A percentile compares a stretch with the other conserved stretches of the same genome.
Evolutionary conservation across 2,329 filamentous ascomycete species (phyloP).

Genomic region (Blastomyces gilchristii): DNA sequence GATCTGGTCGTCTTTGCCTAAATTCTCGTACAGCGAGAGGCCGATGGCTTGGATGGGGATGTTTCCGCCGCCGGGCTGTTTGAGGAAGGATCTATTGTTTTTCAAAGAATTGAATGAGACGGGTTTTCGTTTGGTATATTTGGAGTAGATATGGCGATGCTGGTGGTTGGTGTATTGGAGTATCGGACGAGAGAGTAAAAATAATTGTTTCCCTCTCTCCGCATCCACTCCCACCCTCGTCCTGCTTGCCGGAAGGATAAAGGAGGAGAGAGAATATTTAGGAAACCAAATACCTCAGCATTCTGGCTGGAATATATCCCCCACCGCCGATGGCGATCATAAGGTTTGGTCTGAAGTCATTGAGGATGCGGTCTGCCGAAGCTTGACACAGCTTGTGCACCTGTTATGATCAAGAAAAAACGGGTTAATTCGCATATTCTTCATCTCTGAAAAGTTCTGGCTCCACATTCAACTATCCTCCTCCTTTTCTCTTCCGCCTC

Average conservation of each 20-base stretch:
- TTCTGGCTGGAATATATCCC: conserved; percentile 92
- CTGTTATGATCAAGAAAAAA: conserved; percentile 38
- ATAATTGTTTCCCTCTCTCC: not conserved
- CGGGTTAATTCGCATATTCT: conserved; percentile 9
- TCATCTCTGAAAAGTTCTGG: conserved; percentile 4
- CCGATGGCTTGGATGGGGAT: conserved; percentile 99
- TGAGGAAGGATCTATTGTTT: conserved; percentile 67
- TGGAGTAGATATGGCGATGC: not conserved
- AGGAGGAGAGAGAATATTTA: conserved; percentile 10
- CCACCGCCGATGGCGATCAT: conserved; percentile 98
- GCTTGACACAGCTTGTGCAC: conserved; percentile 95
- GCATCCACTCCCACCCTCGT: not conserved
- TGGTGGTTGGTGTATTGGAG: not conserved
- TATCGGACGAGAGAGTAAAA: not conserved
- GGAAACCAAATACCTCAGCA: conserved; percentile 54
- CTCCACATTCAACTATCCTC: not conserved
- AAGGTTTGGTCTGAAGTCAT: conserved; percentile 80
- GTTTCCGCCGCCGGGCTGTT: conserved; percentile 74
- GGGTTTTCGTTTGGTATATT: not conserved
- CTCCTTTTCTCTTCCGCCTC: not conserved
- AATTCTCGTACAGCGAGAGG: conserved; percentile 87
- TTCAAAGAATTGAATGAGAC: not conserved
- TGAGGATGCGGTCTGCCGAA: conserved; percentile 68
- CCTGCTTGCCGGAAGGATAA: not conserved
- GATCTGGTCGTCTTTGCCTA: conserved; percentile 52